Percentiles rank a stretch among this genome's conserved stretches.
phyloP scores from a whole-genome alignment of 2,329 filamentous ascomycete genomes.

The Dothistroma pini region DNA sequence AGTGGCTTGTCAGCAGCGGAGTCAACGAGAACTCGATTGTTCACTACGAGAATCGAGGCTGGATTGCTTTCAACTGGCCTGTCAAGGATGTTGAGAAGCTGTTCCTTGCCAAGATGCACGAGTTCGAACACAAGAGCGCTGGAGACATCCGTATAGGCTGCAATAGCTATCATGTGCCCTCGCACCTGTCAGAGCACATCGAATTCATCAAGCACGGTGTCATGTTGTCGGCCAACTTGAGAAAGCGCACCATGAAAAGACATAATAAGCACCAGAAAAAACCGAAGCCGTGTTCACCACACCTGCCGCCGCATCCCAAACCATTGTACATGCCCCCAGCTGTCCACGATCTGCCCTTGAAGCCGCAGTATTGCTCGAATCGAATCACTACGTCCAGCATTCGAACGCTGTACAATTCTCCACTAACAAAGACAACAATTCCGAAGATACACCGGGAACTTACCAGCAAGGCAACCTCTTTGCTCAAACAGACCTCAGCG shows the following conservation, averaged over 20 bases:
- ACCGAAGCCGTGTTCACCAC: not conserved
- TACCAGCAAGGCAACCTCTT: slow-evolving; percentile 19
- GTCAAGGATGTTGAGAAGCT: slow-evolving; percentile 38
- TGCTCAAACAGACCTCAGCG: slow-evolving; percentile 27
- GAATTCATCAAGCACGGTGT: slow-evolving; percentile 57
- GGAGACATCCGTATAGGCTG: slow-evolving; percentile 37
- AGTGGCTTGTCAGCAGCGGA: too few species aligned
- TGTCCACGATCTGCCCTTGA: slow-evolving; percentile 10
- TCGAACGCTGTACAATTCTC: slow-evolving; percentile 42
- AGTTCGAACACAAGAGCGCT: slow-evolving; percentile 18
- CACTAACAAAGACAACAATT: slow-evolving; percentile 17
- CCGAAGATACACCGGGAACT: slow-evolving; percentile 19
- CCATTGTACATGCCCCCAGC: slow-evolving; percentile 1
- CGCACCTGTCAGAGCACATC: slow-evolving; percentile 46
- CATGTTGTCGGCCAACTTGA: slow-evolving; percentile 38
- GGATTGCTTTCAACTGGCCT: slow-evolving; percentile 41
- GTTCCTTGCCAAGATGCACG: slow-evolving; percentile 39
- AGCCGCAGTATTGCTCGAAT: slow-evolving; percentile 19
- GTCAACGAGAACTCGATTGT: slow-evolving; percentile 46
- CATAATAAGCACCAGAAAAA: not conserved
- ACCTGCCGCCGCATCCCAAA: not conserved
- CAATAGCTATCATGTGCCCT: slow-evolving; percentile 38
- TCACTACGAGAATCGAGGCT: slow-evolving; percentile 47
- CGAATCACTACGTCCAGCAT: slow-evolving; percentile 43
- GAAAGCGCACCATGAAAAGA: slow-evolving; percentile 12